A percentile compares a stretch with the other conserved stretches of the same genome.
phyloP scores from a whole-genome alignment of 2,329 filamentous ascomycete genomes.

The Clonostachys solani region DNA sequence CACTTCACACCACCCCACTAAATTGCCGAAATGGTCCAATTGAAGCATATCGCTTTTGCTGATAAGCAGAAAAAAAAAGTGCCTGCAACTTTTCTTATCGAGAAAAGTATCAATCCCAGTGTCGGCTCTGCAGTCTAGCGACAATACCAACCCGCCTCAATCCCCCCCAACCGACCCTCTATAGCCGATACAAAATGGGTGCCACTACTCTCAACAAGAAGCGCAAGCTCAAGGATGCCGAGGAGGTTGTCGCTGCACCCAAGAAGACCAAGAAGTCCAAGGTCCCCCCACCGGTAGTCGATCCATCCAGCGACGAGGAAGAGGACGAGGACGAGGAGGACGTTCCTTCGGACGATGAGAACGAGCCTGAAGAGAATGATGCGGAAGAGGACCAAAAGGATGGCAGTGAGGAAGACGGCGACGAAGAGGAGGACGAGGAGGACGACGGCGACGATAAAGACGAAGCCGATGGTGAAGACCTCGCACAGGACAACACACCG shows the following conservation, averaged over 20 bases:
- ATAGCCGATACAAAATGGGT: constrained; percentile 18
- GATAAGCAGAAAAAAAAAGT: too few species aligned
- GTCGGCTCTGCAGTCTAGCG: too few species aligned
- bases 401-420: constrained; percentile 9
- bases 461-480: constrained; percentile 20
- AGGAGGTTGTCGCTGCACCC: constrained; percentile 16
- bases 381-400: constrained; percentile 18
- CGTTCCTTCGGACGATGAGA: constrained; percentile 12
- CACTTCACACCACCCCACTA: too few species aligned
- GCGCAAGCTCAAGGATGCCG: constrained; percentile 32
- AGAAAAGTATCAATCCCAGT: too few species aligned
- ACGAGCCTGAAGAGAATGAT: constrained; percentile 15
- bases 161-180: background rate
- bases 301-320: constrained; percentile 16
- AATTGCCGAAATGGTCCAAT: too few species aligned
- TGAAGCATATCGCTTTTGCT: too few species aligned
- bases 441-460: constrained; percentile 19
- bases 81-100: too few species aligned
- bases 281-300: constrained; percentile 19
- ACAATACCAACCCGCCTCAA: background rate
- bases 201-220: constrained; percentile 33
- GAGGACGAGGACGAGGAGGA: constrained; percentile 19
- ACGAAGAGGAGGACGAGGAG: constrained; percentile 14
- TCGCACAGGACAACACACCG: constrained; percentile 33
- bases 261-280: constrained; percentile 39